phyloP scores from a whole-genome alignment of 169 alveolate species.

The Plasmodium inui region DNA sequence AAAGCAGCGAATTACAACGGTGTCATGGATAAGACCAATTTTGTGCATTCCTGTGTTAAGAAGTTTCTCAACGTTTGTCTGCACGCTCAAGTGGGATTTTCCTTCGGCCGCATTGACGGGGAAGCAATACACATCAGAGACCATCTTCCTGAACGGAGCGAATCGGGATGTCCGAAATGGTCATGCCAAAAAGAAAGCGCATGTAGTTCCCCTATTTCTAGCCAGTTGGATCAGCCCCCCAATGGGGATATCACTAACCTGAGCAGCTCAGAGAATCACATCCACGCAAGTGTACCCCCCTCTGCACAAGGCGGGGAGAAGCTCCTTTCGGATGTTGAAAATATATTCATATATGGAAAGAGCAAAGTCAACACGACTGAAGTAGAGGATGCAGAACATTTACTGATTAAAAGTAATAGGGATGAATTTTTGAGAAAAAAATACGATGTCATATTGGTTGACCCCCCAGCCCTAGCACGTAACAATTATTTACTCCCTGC shows the following conservation, averaged over 20 bases:
- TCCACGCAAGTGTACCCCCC: neutral
- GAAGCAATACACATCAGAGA: neutral
- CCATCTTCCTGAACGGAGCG: neutral
- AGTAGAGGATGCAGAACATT: slow-evolving; percentile 40
- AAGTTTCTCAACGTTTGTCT: slow-evolving; percentile 43
- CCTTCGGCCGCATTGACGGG: neutral
- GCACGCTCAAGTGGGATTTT: neutral
- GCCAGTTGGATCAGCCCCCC: neutral
- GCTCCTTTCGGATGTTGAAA: slow-evolving; percentile 30
- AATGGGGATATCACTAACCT: neutral
- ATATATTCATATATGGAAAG: slow-evolving; percentile 54
- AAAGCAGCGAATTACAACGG: slow-evolving; percentile 67
- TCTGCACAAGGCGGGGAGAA: neutral
- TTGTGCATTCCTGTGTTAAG: slow-evolving; percentile 65
- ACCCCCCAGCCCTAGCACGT: slow-evolving; percentile 74
- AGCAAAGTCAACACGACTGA: neutral
- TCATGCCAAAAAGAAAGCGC: neutral
- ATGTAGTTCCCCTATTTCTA: neutral
- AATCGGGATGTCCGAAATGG: neutral
- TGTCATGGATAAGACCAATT: slow-evolving; percentile 50
- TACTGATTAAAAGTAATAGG: slow-evolving; percentile 43
- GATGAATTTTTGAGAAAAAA: slow-evolving; percentile 65
- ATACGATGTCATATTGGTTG: slow-evolving; percentile 74
- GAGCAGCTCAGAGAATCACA: neutral
- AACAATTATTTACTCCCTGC: slow-evolving; percentile 58